A percentile compares a stretch with the other conserved stretches of the same genome.
Evolutionary conservation across 768 basidiomycete genomes (phyloP).

Genomic region (Agrocybe praecox): DNA sequence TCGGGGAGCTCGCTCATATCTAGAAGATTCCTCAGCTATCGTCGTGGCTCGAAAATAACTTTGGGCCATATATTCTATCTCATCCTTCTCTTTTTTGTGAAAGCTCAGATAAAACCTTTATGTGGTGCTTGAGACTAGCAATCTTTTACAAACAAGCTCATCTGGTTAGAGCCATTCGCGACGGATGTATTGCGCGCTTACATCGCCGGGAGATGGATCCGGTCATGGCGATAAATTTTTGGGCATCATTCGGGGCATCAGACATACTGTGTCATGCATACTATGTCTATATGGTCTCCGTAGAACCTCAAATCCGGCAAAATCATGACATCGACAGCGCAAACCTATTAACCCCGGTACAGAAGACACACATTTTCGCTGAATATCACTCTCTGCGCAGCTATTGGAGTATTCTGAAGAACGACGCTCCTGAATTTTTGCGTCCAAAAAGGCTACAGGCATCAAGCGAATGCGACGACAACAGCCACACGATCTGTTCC

Average conservation of each 20-base stretch:
- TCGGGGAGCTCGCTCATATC: slow-evolving; percentile 41
- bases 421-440: slow-evolving; percentile 30
- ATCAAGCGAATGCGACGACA: slow-evolving; percentile 3
- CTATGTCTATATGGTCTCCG: slow-evolving; percentile 24
- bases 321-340: slow-evolving; percentile 10
- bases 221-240: slow-evolving; percentile 23
- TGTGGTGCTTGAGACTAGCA: slow-evolving; percentile 36
- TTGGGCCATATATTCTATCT: slow-evolving; percentile 28
- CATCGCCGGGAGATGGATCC: slow-evolving; percentile 24
- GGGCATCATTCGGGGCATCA: slow-evolving; percentile 16
- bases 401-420: slow-evolving; percentile 12
- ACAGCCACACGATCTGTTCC: too few relatives aligned
- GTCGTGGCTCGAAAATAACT: slow-evolving; percentile 37
- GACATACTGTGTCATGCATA: slow-evolving; percentile 23
- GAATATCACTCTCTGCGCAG: slow-evolving; percentile 22
- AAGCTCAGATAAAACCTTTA: slow-evolving; percentile 29
- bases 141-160: slow-evolving; percentile 25
- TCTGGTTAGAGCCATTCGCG: slow-evolving; percentile 23
- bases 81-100: slow-evolving; percentile 25
- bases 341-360: slow-evolving; percentile 7
- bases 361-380: slow-evolving; percentile 16
- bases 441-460: slow-evolving; percentile 34
- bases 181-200: slow-evolving; percentile 35
- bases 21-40: slow-evolving; percentile 38
- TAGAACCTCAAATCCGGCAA: slow-evolving; percentile 8